Evolutionary conservation across 2,329 filamentous ascomycete genomes (phyloP), one percentile per base, ranked within the genome.

Genomic region (Alternaria angustiovoidea): DNA sequence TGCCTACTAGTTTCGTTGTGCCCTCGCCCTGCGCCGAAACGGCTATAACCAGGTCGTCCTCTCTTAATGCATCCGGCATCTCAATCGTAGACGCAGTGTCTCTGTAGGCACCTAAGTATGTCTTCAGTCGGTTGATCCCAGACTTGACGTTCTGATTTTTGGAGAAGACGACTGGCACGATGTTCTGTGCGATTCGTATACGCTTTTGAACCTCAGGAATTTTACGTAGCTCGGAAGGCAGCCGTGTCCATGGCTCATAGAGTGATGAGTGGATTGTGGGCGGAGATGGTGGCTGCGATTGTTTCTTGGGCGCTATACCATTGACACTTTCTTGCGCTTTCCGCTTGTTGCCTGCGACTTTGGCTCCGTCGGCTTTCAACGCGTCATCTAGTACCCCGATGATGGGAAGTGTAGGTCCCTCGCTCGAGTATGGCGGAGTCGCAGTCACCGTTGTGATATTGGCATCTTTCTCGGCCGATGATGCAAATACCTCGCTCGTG

Each of bases 11-110:
- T 24, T 71, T 73, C 0, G 60, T 58, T 3, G 65, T 67, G 1
- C 65, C 70, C 12, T 64, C 62, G 1, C 62, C 69, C 42, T 72
- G 70, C 14, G 70, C 69, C 1, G 65, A 68, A 1, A 73, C 46
- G 1, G 67, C 65, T 36, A 73, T 54, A 4, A 68, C 11, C 3
- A 34, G 8, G 20, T 63, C 63, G 1, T 60, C 53, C 26, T 38
- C 32, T 18, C 56, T 53, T 14, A 66, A 6, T 18, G 56, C 55
- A 24, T 60, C 49, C 11, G 60, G 63, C 16, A 60, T 54, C 14
- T 64, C 60, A 11, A 66, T 62, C 5, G 61, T 54, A n/a, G 61
- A 55, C 5, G 36, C 38, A 8, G 51, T 16, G 24, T 61, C 49
- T 24, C 39, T 54, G 28, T 63, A 57, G 5, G 52, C 57, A 32